Percentiles rank a stretch among this genome's conserved stretches.
Evolutionary conservation across 345 rosid species (phyloP).

Genomic region (Hevea brasiliensis): DNA sequence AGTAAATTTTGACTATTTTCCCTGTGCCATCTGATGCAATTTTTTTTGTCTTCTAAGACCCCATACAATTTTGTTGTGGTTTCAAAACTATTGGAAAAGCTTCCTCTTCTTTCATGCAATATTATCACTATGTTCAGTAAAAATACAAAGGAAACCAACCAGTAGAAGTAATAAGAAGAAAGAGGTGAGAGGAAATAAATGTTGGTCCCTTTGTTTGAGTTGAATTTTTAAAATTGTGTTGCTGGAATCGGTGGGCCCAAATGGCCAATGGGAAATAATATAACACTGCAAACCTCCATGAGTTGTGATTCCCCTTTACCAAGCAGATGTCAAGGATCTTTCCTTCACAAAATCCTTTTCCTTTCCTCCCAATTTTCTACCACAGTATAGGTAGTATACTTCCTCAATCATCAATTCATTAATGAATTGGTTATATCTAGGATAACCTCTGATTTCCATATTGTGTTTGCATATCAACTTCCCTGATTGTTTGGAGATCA

Average conservation of each 20-base stretch:
- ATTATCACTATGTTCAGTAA: too few species aligned
- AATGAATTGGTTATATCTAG: not conserved
- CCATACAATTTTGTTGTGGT: not conserved
- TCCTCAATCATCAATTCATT: not conserved
- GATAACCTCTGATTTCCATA: not conserved
- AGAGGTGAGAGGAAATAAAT: too few species aligned
- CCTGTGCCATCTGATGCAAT: not conserved
- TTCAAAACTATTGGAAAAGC: too few species aligned
- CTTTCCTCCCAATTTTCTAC: not conserved
- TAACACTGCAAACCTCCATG: not conserved
- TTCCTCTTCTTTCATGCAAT: too few species aligned
- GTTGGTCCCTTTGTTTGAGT: too few species aligned
- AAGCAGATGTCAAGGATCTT: too few species aligned
- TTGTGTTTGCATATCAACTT: not conserved
- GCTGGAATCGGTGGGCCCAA: not conserved
- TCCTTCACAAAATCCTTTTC: not conserved
- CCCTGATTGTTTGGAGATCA: not conserved
- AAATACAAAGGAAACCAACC: too few species aligned
- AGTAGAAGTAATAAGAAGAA: too few species aligned
- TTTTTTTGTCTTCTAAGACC: not conserved
- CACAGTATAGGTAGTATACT: not conserved
- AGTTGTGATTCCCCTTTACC: not conserved
- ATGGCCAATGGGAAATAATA: not conserved
- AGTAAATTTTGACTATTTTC: not conserved
- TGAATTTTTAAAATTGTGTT: too few species aligned